These are phyloP conservation scores for Fusarium continuum DNA, from an alignment of 2,329 filamentous ascomycete species.

Conservation along the genomic window DNA sequence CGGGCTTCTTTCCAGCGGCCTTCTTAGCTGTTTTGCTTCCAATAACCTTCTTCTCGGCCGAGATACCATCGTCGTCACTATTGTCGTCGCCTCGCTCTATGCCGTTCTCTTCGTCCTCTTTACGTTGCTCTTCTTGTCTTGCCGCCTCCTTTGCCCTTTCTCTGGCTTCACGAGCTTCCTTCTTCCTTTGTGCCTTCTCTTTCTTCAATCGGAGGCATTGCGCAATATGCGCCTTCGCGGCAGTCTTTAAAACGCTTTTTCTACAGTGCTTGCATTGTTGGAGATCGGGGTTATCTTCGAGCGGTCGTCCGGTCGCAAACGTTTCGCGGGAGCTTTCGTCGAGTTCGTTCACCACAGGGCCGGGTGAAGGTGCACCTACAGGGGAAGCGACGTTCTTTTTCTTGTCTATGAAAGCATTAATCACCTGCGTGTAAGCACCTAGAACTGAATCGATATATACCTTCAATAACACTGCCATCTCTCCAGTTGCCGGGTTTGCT, in stretches of 20 bases:
- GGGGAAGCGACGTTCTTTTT: constrained; percentile 59
- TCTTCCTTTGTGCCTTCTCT: constrained; percentile 80
- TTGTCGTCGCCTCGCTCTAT: constrained; percentile 62
- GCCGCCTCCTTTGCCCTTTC: constrained; percentile 72
- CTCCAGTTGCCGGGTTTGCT: constrained; percentile 76
- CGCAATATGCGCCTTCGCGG: constrained; percentile 81
- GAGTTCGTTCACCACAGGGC: constrained; percentile 71
- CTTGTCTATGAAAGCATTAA: constrained; percentile 58
- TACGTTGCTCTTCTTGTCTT: constrained; percentile 63
- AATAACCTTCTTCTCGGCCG: constrained; percentile 54
- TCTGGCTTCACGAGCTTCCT: constrained; percentile 75
- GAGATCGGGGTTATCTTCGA: constrained; percentile 81
- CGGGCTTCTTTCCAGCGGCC: constrained; percentile 73
- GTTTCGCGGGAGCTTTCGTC: constrained; percentile 80
- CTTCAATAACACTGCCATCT: constrained; percentile 70
- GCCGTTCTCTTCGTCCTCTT: constrained; percentile 58
- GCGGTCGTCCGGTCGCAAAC: constrained; percentile 82
- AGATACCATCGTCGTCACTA: constrained; percentile 55
- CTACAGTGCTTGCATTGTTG: constrained; percentile 95
- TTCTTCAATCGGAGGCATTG: constrained; percentile 87
- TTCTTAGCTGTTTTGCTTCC: constrained; percentile 65
- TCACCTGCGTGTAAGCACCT: neutral
- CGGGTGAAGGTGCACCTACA: constrained; percentile 57
- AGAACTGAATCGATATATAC: constrained; percentile 52
- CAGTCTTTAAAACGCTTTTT: constrained; percentile 80